Conservation (phyloP, 495 filamentous ascomycete species). For the Melanomma pulvis-pyrius region DNA sequence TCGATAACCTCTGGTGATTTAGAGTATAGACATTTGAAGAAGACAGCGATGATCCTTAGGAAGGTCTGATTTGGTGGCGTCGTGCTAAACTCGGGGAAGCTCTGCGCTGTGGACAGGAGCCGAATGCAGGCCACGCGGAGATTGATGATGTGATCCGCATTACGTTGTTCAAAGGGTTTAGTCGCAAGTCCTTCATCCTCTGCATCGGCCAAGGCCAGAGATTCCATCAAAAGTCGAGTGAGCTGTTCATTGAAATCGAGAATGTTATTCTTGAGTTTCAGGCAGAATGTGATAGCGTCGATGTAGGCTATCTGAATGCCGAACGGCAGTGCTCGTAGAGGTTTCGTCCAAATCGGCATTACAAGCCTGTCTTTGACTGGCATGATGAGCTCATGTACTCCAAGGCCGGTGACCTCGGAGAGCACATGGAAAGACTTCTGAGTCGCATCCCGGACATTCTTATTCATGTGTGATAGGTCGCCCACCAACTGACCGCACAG, state of each 20-base stretch:
- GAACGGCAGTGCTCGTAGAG: constrained; percentile 87
- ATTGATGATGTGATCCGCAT: constrained; percentile 84
- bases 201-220: constrained; percentile 87
- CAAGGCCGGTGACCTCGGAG: constrained; percentile 70
- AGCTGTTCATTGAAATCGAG: constrained; percentile 88
- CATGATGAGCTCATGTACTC: constrained; percentile 80
- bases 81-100: constrained; percentile 83
- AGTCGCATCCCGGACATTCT: constrained; percentile 83
- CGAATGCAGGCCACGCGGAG: constrained; percentile 93
- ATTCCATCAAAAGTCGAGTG: constrained; percentile 87
- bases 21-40: constrained; percentile 96
- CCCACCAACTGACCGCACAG: constrained; percentile 80
- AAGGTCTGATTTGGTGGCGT: constrained; percentile 71
- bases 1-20: constrained; percentile 89
- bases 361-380: constrained; percentile 87
- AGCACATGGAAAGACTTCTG: constrained; percentile 80
- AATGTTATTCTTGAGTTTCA: constrained; percentile 82
- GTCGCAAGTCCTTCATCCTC: constrained; percentile 84
- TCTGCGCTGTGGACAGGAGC: constrained; percentile 87
- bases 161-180: constrained; percentile 87
- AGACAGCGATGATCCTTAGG: constrained; percentile 85
- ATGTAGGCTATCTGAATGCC: constrained; percentile 95
- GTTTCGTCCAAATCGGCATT: constrained; percentile 89
- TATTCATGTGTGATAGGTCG: constrained; percentile 92
- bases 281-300: constrained; percentile 91